These are phyloP conservation scores for Sclerotinia borealis DNA, from an alignment of 2,329 filamentous ascomycete species.

Conservation along the genomic window DNA sequence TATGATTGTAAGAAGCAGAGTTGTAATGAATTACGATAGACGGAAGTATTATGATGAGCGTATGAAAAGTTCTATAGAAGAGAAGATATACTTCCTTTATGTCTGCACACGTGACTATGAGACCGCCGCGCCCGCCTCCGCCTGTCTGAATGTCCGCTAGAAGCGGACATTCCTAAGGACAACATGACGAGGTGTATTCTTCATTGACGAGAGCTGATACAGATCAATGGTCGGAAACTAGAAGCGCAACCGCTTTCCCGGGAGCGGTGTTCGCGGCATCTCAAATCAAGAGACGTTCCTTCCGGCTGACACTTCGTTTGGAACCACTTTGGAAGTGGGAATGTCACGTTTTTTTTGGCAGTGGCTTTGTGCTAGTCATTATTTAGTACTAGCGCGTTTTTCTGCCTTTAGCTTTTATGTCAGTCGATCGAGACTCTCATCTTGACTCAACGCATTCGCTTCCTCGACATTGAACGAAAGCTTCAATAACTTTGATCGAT, in stretches of 20 bases:
- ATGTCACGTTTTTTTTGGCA: neutral
- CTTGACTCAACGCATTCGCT: neutral
- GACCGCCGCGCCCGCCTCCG: neutral
- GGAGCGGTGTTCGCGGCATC: neutral
- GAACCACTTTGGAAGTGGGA: neutral
- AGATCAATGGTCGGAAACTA: too few species aligned
- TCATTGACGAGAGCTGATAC: neutral
- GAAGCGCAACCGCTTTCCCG: neutral
- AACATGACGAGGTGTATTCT: neutral
- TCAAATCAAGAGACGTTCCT: neutral
- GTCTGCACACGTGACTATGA: neutral
- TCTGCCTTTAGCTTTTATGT: too few species aligned
- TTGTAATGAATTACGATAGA: rapidly evolving
- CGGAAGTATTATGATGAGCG: neutral
- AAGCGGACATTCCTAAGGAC: too few species aligned
- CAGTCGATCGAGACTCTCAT: too few species aligned
- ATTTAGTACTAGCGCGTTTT: neutral
- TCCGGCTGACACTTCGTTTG: neutral
- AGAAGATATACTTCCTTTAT: neutral
- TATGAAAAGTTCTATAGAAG: neutral
- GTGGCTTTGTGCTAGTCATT: neutral
- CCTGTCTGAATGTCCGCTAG: neutral
- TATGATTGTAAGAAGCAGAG: neutral
- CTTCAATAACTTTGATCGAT: neutral
- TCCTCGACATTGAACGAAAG: too few species aligned